Percentiles rank a stretch among this genome's conserved stretches.
Evolutionary conservation across 352 stramenopile genomes (phyloP).

Genomic region (Vaucheria bursata): DNA sequence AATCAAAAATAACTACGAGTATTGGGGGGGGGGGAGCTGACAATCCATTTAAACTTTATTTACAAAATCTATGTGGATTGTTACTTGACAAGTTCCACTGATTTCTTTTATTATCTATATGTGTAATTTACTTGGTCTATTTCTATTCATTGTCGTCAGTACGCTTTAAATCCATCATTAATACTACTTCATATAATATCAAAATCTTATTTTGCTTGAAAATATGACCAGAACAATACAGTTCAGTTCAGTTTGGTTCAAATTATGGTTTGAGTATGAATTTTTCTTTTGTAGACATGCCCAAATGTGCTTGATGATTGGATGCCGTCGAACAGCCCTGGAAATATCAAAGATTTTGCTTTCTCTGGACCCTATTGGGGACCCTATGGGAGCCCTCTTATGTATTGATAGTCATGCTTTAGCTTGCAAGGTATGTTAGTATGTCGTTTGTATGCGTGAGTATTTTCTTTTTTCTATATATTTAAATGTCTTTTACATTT

Average conservation of each 20-base stretch:
- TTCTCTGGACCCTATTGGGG: constrained; percentile 35
- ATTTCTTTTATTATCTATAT: too few relatives aligned
- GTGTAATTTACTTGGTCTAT: background rate
- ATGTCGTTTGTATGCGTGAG: background rate
- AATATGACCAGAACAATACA: background rate
- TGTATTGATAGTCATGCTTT: constrained; percentile 32
- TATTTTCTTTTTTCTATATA: background rate
- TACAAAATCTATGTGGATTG: too few relatives aligned
- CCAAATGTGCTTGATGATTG: constrained; percentile 41
- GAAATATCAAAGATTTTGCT: constrained; percentile 35
- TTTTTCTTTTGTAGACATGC: background rate
- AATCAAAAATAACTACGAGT: too few relatives aligned
- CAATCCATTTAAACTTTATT: too few relatives aligned
- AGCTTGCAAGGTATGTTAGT: background rate
- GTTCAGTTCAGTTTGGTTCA: background rate
- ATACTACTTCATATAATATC: background rate
- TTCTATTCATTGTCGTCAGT: background rate
- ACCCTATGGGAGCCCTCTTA: constrained; percentile 42
- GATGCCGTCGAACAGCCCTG: constrained; percentile 28
- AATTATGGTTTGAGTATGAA: background rate
- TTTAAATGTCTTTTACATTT: background rate
- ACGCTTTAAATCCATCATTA: background rate
- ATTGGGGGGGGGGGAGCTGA: too few relatives aligned
- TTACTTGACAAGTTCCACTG: too few relatives aligned
- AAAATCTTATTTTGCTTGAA: background rate